These are phyloP conservation scores for Corrigiola litoralis DNA, from an alignment of 179 eudicot species.

Conservation along the genomic window DNA sequence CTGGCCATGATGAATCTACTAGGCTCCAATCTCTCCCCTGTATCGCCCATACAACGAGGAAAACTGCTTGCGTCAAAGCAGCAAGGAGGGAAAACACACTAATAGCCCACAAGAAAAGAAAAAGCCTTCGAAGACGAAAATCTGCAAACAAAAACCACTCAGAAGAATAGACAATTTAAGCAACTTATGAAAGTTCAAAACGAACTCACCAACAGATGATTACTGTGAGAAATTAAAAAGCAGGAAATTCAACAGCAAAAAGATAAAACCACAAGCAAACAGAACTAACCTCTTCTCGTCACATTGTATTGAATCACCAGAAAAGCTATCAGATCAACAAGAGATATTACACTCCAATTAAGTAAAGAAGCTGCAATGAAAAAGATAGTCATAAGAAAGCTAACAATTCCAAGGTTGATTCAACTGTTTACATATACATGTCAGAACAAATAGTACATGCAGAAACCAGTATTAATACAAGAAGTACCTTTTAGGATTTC, in stretches of 20 bases:
- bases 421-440: neutral
- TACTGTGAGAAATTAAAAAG: neutral
- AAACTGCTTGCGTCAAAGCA: conserved; percentile 50
- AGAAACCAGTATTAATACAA: neutral
- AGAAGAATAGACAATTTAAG: neutral
- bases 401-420: neutral
- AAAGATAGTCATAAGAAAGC: conserved; percentile 5
- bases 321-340: conserved; percentile 71
- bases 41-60: conserved; percentile 47
- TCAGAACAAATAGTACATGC: neutral
- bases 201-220: neutral
- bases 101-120: conserved; percentile 54
- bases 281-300: conserved; percentile 64
- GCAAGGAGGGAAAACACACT: conserved; percentile 65
- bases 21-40: conserved; percentile 48
- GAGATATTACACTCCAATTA: conserved; percentile 84
- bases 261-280: conserved; percentile 1
- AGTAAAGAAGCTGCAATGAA: conserved; percentile 69
- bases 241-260: neutral
- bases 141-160: conserved; percentile 42
- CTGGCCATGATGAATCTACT: conserved; percentile 62
- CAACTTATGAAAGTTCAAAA: neutral
- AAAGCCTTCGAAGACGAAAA: conserved; percentile 44
- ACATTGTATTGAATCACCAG: conserved; percentile 54
- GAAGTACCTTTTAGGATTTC: neutral